phyloP scores from a whole-genome alignment of 352 stramenopile species.

The Globisporangium spinosum region DNA sequence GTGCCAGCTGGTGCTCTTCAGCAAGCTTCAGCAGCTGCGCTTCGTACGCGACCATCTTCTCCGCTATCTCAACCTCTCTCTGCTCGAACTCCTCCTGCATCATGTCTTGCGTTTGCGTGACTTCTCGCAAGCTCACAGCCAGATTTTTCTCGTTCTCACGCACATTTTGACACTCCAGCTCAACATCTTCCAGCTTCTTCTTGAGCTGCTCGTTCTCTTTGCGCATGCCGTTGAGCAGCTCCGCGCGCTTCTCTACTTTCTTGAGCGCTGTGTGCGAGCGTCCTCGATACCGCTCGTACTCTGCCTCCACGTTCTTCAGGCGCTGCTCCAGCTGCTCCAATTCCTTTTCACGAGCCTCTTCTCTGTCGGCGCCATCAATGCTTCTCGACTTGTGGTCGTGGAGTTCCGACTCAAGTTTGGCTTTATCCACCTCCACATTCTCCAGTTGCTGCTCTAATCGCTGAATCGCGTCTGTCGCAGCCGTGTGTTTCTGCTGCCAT shows the following conservation, averaged over 20 bases:
- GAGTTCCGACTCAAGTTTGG: slow-evolving; percentile 18
- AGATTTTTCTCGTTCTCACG: slow-evolving; percentile 20
- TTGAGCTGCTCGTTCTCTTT: slow-evolving; percentile 62
- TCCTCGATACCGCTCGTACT: slow-evolving; percentile 70
- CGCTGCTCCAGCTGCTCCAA: slow-evolving; percentile 27
- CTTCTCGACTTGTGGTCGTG: slow-evolving; percentile 23
- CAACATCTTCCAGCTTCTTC: slow-evolving; percentile 23
- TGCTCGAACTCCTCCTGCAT: slow-evolving; percentile 41
- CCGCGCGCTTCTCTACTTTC: slow-evolving; percentile 77
- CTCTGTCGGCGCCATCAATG: slow-evolving; percentile 16
- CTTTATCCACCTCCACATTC: slow-evolving; percentile 10
- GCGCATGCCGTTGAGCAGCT: slow-evolving; percentile 76
- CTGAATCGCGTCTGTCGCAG: not conserved
- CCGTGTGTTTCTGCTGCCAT: not conserved
- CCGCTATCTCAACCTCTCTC: slow-evolving; percentile 24
- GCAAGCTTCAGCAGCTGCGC: slow-evolving; percentile 20
- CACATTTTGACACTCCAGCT: slow-evolving; percentile 13
- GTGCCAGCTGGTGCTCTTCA: slow-evolving; percentile 20
- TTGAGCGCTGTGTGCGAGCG: slow-evolving; percentile 70
- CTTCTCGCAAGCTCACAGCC: slow-evolving; percentile 27
- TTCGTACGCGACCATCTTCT: slow-evolving; percentile 25
- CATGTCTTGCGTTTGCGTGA: slow-evolving; percentile 25
- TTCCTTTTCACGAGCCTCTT: slow-evolving; percentile 26
- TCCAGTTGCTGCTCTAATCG: slow-evolving; percentile 25
- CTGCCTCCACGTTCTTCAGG: slow-evolving; percentile 32